phyloP scores from a whole-genome alignment of 495 filamentous ascomycete species.

The Talaromyces ruber region DNA sequence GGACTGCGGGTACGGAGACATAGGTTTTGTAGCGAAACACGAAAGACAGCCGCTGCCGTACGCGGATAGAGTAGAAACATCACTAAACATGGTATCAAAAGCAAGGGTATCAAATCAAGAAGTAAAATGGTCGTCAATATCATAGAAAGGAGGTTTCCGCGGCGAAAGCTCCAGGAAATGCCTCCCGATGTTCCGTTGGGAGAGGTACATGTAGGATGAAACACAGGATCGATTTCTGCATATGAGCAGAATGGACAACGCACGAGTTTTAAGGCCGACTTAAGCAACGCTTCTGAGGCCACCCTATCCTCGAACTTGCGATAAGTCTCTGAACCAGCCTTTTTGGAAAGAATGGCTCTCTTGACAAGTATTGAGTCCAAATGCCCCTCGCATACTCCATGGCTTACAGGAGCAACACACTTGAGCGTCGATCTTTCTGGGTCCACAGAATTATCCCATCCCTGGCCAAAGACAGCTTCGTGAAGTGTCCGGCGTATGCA shows the following conservation, averaged over 20 bases:
- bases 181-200: constrained; percentile 10
- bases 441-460: constrained; percentile 75
- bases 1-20: constrained; percentile 57
- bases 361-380: constrained; percentile 60
- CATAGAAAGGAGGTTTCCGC: constrained; percentile 35
- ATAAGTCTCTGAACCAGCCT: constrained; percentile 59
- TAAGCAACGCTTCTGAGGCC: constrained; percentile 60
- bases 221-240: constrained; percentile 76
- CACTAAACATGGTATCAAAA: constrained; percentile 40
- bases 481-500: constrained; percentile 72
- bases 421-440: constrained; percentile 59
- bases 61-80: constrained; percentile 29
- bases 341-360: constrained; percentile 59
- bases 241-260: constrained; percentile 89
- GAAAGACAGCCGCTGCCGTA: constrained; percentile 32
- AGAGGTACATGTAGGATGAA: constrained; percentile 39
- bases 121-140: constrained; percentile 26
- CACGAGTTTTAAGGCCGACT: constrained; percentile 65
- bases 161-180: constrained; percentile 38
- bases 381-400: constrained; percentile 60
- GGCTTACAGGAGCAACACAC: constrained; percentile 64
- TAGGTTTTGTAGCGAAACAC: constrained; percentile 50
- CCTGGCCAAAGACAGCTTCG: constrained; percentile 88
- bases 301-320: constrained; percentile 68
- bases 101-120: constrained; percentile 44